Conservation (phyloP, 1,284 basidiomycete species). For the Heterobasidion parviporum region DNA sequence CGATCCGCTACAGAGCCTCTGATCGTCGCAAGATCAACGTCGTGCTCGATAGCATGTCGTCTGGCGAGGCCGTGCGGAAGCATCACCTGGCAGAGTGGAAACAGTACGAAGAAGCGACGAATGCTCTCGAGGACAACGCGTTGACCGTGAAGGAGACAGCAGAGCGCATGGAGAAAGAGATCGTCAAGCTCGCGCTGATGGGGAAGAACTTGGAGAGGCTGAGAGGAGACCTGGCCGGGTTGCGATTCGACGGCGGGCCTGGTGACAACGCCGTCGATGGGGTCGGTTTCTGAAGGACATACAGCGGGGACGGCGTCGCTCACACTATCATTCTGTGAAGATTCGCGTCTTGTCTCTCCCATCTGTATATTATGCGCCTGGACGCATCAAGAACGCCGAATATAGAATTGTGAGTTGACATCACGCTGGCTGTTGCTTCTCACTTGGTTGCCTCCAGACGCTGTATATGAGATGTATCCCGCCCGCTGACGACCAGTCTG, state of each 20-base stretch:
- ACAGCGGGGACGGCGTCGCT: neutral
- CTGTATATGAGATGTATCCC: too few species aligned
- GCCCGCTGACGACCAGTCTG: too few species aligned
- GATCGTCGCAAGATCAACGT: conserved; percentile 2
- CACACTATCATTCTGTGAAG: too few species aligned
- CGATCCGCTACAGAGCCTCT: neutral
- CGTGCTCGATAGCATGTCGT: conserved; percentile 1
- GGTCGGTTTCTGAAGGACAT: neutral
- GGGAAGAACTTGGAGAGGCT: conserved; percentile 1
- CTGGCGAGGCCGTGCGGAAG: neutral
- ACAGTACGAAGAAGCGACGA: neutral
- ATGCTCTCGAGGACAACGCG: neutral
- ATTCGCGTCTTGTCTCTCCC: too few species aligned
- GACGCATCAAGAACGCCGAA: too few species aligned
- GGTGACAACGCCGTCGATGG: neutral
- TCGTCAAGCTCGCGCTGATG: conserved; percentile 1
- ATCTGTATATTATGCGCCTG: too few species aligned
- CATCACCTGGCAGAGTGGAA: conserved; percentile 1
- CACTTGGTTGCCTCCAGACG: too few species aligned
- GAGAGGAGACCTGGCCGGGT: neutral
- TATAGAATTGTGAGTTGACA: too few species aligned
- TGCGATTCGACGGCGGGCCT: neutral
- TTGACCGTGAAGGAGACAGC: neutral
- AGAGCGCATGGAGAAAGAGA: conserved; percentile 2
- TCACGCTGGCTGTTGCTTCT: too few species aligned